Conservation (phyloP, 768 basidiomycete species). For the Pleurotus eryngii region DNA sequence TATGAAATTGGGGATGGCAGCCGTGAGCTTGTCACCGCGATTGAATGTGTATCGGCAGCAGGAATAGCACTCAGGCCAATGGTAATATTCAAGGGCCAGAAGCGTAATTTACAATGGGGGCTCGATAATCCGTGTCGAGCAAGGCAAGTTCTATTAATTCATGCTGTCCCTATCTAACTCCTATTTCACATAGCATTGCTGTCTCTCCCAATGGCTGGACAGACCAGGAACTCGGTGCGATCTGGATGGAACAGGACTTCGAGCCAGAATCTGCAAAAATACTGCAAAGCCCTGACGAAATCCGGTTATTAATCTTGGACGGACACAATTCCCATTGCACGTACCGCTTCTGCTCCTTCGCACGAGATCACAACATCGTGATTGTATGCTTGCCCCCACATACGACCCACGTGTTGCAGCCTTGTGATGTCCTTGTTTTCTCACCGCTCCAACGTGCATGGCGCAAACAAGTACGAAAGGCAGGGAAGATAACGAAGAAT, state of each 20-base stretch:
- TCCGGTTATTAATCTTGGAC: constrained; percentile 20
- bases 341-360: constrained; percentile 15
- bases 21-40: constrained; percentile 38
- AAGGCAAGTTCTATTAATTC: constrained; percentile 5
- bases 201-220: too few relatives aligned
- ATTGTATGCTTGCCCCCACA: constrained; percentile 33
- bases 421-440: constrained; percentile 34
- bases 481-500: constrained; percentile 1
- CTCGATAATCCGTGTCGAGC: constrained; percentile 15
- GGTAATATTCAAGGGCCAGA: constrained; percentile 8
- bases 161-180: too few relatives aligned
- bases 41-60: constrained; percentile 38
- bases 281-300: constrained; percentile 7
- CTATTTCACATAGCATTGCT: too few relatives aligned
- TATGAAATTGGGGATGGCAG: constrained; percentile 25
- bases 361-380: constrained; percentile 20
- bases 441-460: constrained; percentile 20
- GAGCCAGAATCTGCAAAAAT: constrained; percentile 7
- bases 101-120: constrained; percentile 12
- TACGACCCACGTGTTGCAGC: constrained; percentile 34
- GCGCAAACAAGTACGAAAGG: not conserved
- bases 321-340: constrained; percentile 21
- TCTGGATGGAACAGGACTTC: too few relatives aligned
- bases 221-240: too few relatives aligned
- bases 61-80: constrained; percentile 16